Evolutionary conservation across 768 basidiomycete genomes (phyloP), one percentile per base, ranked within the genome.

Genomic region (Gloeopeniophorella convolvens): DNA sequence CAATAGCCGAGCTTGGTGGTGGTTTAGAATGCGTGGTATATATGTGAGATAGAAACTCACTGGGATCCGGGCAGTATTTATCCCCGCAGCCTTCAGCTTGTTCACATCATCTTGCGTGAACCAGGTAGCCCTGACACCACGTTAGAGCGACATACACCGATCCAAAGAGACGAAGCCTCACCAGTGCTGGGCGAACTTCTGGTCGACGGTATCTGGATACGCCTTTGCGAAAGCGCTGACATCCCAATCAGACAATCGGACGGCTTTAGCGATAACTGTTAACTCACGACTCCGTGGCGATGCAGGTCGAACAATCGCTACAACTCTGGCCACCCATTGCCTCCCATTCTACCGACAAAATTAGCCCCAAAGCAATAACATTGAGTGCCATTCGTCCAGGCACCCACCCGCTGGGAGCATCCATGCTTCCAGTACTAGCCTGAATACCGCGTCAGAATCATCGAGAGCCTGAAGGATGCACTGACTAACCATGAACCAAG

Each of bases 31-130:
- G 36, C 1, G 34, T 21, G 20, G 48, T 15, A 13, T 15, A 16
- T 12, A 23, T 20, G 7, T 5, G 47, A n/a, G n/a, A n/a, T n/a
- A n/a, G n/a, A n/a, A n/a, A n/a, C 80, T 51, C 57, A 87, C 85
- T 0, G 88, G 88, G 57, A 89, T 71, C 26, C 88, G 80, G 53
- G 85, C 83, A 15, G 84, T 84, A 59, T 90, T 89, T 56, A 89
- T 79, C 3, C 82, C 82, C 1, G 70, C 68, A 3, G 57, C 65
- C 12, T 63, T 65, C 8, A 90, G 67, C 16, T 71, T 59, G 41
- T 77, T 49, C 15, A 89, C 82, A 51, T 89, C 77, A 1, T 64
- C 43, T 53, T 84, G 68, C 7, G 70, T 82, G 63, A 90, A 88
- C 88, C 88, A 90, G 1, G 79, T 77, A 9, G 72, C 59, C 82